Base-by-base conservation (phyloP, 108 stramenopile genomes). In the Stephanodiscus triporus region DNA sequence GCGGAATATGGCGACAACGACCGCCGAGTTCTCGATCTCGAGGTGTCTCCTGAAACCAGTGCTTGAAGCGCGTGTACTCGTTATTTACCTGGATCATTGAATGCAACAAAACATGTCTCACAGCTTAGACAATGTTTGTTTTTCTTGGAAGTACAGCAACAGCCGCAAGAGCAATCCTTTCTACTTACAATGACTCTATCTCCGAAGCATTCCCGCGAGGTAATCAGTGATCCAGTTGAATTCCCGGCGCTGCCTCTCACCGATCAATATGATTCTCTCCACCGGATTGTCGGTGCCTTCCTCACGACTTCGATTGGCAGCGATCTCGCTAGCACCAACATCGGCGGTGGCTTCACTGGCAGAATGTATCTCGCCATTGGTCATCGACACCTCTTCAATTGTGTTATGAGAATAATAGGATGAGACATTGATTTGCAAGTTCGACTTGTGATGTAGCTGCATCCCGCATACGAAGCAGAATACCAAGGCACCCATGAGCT, bases 211-310 rank as follows among this genome's bases (percentile, higher is more conserved):
- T 36, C 54, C 27, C n/a, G 5, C 42, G 66, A 83, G 51, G 75
- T 83, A 73, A 51, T 78, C 77, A 38, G 81, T 82, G 37, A 82
- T 82, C 81, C 81, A 82, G 19, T 73, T 82, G 43, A 76, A n/a
- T n/a, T n/a, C 73, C 4, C 81, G 76, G 27, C 66, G 51, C 43
- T 82, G 76, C 19, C 81, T 63, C 49, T 82, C 81, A 7, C 81
- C 81, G 26, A 82, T 14, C 70, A 82, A 49, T 16, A 74, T 43
- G 22, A 82, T 66, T 23, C 61, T 73, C 9, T 77, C 49, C 47
- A 73, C 64, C 9, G 68, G 72, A 23, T 2, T 8, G 1, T 20
- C 51, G 51, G 20, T 20, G 51, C 7, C 17, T 53, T 53, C 24
- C 20, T 59, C 27, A 29, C 26, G 8, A 7, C 1, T 26, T 27